phyloP scores from a whole-genome alignment of 306 rosid species.

The Acacia acuminata region DNA sequence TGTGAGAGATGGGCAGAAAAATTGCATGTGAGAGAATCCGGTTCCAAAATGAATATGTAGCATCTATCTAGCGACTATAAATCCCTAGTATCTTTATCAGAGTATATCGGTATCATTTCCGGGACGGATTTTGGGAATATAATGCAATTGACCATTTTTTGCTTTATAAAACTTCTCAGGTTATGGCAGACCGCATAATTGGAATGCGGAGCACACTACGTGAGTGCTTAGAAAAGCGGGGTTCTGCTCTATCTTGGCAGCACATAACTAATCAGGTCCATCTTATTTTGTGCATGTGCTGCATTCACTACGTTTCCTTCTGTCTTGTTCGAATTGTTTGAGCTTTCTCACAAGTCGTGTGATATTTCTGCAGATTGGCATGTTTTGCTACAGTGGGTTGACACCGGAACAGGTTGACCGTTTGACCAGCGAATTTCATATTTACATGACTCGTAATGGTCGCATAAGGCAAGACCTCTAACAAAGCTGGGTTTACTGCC shows the following conservation, averaged over 20 bases:
- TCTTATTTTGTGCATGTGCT: constrained; percentile 22
- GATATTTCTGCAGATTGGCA: constrained; percentile 65
- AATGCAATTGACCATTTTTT: constrained; percentile 18
- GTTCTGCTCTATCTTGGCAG: constrained; percentile 80
- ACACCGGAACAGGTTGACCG: constrained; percentile 93
- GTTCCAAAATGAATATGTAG: too few species aligned
- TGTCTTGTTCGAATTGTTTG: background rate
- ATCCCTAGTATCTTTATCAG: background rate
- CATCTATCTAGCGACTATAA: background rate
- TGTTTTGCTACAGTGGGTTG: constrained; percentile 95
- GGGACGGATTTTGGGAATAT: background rate
- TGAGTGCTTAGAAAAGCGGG: constrained; percentile 73
- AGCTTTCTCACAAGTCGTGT: constrained; percentile 4
- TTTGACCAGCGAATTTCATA: constrained; percentile 79
- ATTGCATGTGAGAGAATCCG: too few species aligned
- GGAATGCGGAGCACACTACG: constrained; percentile 78
- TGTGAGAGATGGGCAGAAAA: too few species aligned
- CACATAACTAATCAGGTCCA: constrained; percentile 85
- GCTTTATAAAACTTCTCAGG: constrained; percentile 44
- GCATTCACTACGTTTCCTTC: background rate
- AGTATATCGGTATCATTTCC: background rate
- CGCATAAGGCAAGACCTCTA: constrained; percentile 71
- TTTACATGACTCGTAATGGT: constrained; percentile 92
- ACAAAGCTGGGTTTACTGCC: background rate
- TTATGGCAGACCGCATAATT: constrained; percentile 92